Evolutionary conservation across 495 filamentous ascomycete genomes (phyloP).

Genomic region (Bathelium albidoporum): DNA sequence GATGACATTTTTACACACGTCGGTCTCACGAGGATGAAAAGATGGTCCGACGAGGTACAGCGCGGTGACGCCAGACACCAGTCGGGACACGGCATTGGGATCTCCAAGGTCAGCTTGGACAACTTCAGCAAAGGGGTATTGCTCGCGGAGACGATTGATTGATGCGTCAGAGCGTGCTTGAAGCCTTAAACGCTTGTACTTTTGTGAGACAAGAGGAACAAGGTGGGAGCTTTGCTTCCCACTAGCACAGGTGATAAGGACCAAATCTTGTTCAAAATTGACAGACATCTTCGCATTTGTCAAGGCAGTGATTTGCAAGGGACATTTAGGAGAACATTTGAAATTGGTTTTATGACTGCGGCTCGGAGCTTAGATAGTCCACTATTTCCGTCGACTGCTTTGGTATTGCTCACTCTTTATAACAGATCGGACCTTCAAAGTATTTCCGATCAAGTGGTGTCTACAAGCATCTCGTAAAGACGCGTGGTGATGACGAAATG

Average conservation of each 20-base stretch:
- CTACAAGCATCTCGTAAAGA: too few species aligned
- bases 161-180: slow-evolving; percentile 19
- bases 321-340: neutral
- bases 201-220: slow-evolving; percentile 25
- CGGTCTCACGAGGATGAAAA: slow-evolving; percentile 24
- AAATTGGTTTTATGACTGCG: too few species aligned
- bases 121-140: slow-evolving; percentile 24
- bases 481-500: too few species aligned
- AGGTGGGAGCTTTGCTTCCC: slow-evolving; percentile 13
- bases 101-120: slow-evolving; percentile 20
- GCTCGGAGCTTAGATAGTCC: too few species aligned
- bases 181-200: slow-evolving; percentile 25
- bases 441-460: too few species aligned
- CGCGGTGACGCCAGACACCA: slow-evolving; percentile 18
- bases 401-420: too few species aligned
- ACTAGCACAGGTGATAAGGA: slow-evolving; percentile 9
- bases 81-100: slow-evolving; percentile 14
- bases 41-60: slow-evolving; percentile 20
- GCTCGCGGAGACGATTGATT: slow-evolving; percentile 9
- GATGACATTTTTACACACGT: slow-evolving; percentile 28
- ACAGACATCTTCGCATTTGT: slow-evolving; percentile 1
- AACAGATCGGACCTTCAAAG: too few species aligned
- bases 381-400: too few species aligned
- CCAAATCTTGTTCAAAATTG: slow-evolving; percentile 3
- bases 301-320: neutral